phyloP scores from a whole-genome alignment of 192 early-diverging fungal genomes.

The Geosiphon pyriformis region DNA sequence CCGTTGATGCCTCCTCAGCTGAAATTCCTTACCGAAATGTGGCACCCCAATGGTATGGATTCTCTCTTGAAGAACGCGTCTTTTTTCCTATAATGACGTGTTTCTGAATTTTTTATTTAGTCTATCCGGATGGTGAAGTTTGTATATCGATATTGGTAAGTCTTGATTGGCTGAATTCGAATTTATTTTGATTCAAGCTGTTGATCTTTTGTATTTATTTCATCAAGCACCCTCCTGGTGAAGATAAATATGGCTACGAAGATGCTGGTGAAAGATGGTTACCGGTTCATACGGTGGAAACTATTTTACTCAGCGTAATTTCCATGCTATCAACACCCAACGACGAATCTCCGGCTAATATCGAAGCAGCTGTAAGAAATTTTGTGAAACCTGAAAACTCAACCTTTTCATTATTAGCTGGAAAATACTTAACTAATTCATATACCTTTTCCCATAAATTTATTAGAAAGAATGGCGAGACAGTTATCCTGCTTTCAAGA shows the following conservation, averaged over 20 bases:
- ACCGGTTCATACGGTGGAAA: constrained; percentile 93
- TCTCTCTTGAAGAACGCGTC: not conserved
- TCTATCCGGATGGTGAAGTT: constrained; percentile 84
- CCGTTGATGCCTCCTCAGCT: constrained; percentile 87
- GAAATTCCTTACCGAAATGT: constrained; percentile 80
- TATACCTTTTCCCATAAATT: not conserved
- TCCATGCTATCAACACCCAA: constrained; percentile 91
- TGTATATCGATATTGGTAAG: constrained; percentile 95
- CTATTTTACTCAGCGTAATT: constrained; percentile 85
- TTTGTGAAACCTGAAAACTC: not conserved
- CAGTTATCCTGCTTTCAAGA: constrained; percentile 64
- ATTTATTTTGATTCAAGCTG: not conserved
- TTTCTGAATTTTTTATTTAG: constrained; percentile 29
- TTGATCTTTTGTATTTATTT: not conserved
- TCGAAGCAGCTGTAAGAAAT: constrained; percentile 82
- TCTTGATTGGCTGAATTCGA: constrained; percentile 13
- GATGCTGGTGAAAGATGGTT: constrained; percentile 86
- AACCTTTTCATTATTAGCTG: not conserved
- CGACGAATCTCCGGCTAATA: constrained; percentile 91
- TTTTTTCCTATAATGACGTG: too few relatives aligned
- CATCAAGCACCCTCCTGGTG: constrained; percentile 62
- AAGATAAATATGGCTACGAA: constrained; percentile 91
- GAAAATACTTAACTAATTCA: not conserved
- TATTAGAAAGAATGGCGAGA: constrained; percentile 74
- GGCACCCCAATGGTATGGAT: constrained; percentile 81